Base-by-base conservation (phyloP, 2,329 filamentous ascomycete genomes). In the Pezicula radicicola region DNA sequence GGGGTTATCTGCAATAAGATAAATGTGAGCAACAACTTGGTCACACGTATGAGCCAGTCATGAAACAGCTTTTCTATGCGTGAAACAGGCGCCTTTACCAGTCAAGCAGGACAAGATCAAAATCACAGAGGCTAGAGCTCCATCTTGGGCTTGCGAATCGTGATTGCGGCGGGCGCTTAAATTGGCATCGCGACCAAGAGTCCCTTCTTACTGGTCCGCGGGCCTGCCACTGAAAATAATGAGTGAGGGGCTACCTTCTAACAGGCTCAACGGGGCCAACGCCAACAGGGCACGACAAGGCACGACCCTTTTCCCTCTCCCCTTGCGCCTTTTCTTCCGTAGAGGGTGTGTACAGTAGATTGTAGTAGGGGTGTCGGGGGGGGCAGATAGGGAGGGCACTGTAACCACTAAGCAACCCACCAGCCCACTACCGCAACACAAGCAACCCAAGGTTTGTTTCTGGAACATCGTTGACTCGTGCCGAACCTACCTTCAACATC, bases 21-120 rank as follows among this genome's bases (percentile, higher is more conserved):
- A 50, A 55, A 55, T 55, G 40, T 49, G 30, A 57, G 53, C 57
- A 55, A 57, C 53, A 25, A 53, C 49, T 51, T 50, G 52, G 54
- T 56, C 58, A 56, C 55, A 60, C 46, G 12, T 48, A 35, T 21
- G 44, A 52, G 50, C 57, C 57, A 56, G 52, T 55, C 53, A 59
- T 62, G 60, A 62, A 62, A 62, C 60, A 43, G 16, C 49, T 27
- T 42, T 37, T 15, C n/a, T 25, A 28, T 33, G 39, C 48, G 51
- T 62, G 60, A 63, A 63, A 63, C 60, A 60, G 55, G 53, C 59
- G 59, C 57, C 51, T 33, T 50, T 45, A 33, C 42, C 39, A 15
- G 18, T 19, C 25, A 42, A 25, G 40, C 15, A 21, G 18, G 40
- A 16, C 25, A 42, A 42, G 40, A 21, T 42, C 12, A 10, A 13